These are phyloP conservation scores for Lepraria neglecta DNA, from an alignment of 495 filamentous ascomycete species.

Conservation along the genomic window DNA sequence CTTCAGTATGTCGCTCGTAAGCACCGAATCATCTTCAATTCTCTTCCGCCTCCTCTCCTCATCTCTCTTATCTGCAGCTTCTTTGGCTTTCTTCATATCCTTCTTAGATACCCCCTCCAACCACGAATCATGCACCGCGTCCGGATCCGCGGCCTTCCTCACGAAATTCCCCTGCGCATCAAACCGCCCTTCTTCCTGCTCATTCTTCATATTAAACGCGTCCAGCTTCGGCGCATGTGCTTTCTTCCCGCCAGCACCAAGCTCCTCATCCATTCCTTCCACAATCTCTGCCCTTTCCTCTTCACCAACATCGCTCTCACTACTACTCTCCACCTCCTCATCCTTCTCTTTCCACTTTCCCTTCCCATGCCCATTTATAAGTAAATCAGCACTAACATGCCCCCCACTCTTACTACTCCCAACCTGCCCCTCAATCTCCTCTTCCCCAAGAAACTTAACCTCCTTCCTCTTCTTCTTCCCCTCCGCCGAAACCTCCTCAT, in stretches of 20 bases:
- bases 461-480: constrained; percentile 64
- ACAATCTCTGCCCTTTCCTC: constrained; percentile 59
- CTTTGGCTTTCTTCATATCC: constrained; percentile 80
- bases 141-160: constrained; percentile 80
- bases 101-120: constrained; percentile 86
- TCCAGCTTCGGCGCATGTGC: constrained; percentile 93
- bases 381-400: constrained; percentile 51
- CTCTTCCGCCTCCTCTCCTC: constrained; percentile 62
- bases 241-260: constrained; percentile 84
- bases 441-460: constrained; percentile 66
- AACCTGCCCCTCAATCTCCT: constrained; percentile 86
- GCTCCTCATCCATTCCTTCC: constrained; percentile 72
- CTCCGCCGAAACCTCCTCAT: constrained; percentile 42
- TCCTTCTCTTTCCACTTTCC: constrained; percentile 34
- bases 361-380: constrained; percentile 35
- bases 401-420: constrained; percentile 63
- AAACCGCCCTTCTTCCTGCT: constrained; percentile 89
- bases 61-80: constrained; percentile 82
- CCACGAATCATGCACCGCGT: constrained; percentile 89
- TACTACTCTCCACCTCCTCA: constrained; percentile 38
- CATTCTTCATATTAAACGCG: constrained; percentile 87
- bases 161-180: constrained; percentile 88
- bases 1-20: constrained; percentile 67
- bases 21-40: constrained; percentile 62
- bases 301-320: constrained; percentile 65